Percentiles rank a stretch among this genome's conserved stretches.
Evolutionary conservation across 208 protist genomes (phyloP).

Genomic region (Crithidia fasciculata): DNA sequence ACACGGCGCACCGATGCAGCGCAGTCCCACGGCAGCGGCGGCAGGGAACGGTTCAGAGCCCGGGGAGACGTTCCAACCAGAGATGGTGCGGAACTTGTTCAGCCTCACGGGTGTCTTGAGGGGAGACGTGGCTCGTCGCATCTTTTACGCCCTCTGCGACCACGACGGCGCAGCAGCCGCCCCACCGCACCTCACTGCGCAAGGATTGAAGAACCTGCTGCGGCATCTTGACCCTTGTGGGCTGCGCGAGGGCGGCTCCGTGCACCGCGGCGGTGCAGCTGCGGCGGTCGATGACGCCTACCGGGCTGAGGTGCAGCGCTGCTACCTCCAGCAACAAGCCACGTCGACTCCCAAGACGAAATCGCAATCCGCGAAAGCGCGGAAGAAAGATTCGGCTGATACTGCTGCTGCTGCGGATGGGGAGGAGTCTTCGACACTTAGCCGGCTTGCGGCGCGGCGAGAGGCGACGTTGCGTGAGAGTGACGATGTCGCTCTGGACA

Average conservation of each 20-base stretch:
- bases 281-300: slow-evolving; percentile 14
- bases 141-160: slow-evolving; percentile 38
- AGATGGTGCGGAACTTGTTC: slow-evolving; percentile 41
- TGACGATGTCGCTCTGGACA: slow-evolving; percentile 17
- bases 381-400: not conserved
- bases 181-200: not conserved
- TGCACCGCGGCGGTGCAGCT: not conserved
- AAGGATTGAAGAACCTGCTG: slow-evolving; percentile 9
- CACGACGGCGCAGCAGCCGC: not conserved
- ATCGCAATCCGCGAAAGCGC: not conserved
- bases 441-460: slow-evolving; percentile 1
- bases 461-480: not conserved
- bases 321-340: slow-evolving; percentile 16
- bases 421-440: slow-evolving; percentile 8
- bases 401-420: not conserved
- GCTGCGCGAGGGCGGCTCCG: slow-evolving; percentile 10
- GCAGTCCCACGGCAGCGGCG: not conserved
- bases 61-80: slow-evolving; percentile 13
- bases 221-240: slow-evolving; percentile 19
- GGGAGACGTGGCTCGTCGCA: slow-evolving; percentile 34
- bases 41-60: not conserved
- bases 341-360: no score
- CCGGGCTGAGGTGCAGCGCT: slow-evolving; percentile 25
- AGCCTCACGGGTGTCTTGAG: slow-evolving; percentile 43
- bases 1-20: not conserved